Base-by-base conservation (phyloP, 768 basidiomycete species). In the Lepiota subincarnata region DNA sequence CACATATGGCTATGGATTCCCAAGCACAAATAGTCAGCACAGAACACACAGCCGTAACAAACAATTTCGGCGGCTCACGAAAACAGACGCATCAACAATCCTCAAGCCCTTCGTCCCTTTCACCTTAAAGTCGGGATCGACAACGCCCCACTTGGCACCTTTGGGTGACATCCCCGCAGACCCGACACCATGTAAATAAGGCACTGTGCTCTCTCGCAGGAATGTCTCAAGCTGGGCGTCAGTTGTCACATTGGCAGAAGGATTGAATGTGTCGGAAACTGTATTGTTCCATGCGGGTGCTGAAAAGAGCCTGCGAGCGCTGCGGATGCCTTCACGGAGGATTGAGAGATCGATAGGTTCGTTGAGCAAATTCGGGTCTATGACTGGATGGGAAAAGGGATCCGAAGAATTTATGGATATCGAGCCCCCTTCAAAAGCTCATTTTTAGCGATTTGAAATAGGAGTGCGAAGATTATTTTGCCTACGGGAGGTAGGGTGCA, bases 21-120 rank as follows among this genome's bases (percentile, higher is more conserved):
- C 31, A 31, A 31, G 8, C 10, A 11, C 31, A 31, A 43, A 6
- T 6, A 52, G 40, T 28, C 7, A 38, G 14, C 2, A 2, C 34
- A 28, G n/a, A 19, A 6, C 3, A 7, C 8, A 13, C 12, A 8
- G 26, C 18, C 10, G 16, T n/a, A 8, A n/a, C 8, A 20, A 8
- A 54, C 10, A 7, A 11, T 5, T 47, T 10, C 31, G 39, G 28
- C 16, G 37, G 59, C 69, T 57, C 47, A 70, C 72, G 40, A 69
- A 48, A 47, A 65, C 65, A 18, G 70, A 72, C 3, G 67, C 67
- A 58, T 76, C 72, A 4, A 74, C 70, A 18, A 75, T 57, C 4
- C 74, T 61, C 47, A 75, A 49, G 3, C 70, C 72, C 6, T 35
- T 43, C 0, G 63, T 61, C 0, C 68, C 68, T 53, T 75, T 73